These are phyloP conservation scores for Trichoderma pleuroti DNA, from an alignment of 2,329 filamentous ascomycete genomes.

Conservation along the genomic window DNA sequence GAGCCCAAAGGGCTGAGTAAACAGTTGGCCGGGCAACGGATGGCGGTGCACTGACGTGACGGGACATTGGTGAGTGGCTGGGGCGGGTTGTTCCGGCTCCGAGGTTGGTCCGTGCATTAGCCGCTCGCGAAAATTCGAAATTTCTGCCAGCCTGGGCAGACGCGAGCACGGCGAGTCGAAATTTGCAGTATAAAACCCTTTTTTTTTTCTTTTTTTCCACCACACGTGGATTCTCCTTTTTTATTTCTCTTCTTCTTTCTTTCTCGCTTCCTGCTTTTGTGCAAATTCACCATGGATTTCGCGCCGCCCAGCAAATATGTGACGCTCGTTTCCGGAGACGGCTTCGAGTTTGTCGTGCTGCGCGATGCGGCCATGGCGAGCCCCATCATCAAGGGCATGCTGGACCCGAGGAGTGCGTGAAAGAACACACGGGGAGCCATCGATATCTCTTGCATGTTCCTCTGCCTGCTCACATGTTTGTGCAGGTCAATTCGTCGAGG, in stretches of 20 bases:
- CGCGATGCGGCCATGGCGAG: constrained; percentile 68
- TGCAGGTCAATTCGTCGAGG: constrained; percentile 62
- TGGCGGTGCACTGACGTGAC: constrained; percentile 17
- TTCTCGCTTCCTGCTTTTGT: constrained; percentile 14
- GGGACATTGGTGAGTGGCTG: background rate
- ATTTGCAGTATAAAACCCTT: background rate
- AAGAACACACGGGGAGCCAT: background rate
- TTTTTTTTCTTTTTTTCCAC: constrained; percentile 35
- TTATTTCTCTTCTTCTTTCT: constrained; percentile 14
- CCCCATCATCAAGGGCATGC: constrained; percentile 69
- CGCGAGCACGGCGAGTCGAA: constrained; percentile 2
- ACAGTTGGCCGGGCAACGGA: constrained; percentile 37
- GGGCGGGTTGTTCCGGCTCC: constrained; percentile 4
- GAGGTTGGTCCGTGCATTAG: constrained; percentile 12
- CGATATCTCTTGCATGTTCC: background rate
- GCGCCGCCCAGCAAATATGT: constrained; percentile 60
- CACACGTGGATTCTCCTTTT: constrained; percentile 9
- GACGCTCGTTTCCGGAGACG: constrained; percentile 72
- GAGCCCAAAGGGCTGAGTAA: constrained; percentile 27
- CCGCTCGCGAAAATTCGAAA: constrained; percentile 7
- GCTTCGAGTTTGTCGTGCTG: constrained; percentile 71
- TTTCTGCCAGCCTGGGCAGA: background rate
- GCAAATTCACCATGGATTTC: constrained; percentile 24
- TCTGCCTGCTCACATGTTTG: constrained; percentile 21
- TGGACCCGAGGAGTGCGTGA: constrained; percentile 62